These are phyloP conservation scores for Suhomyces bokatorum DNA, from an alignment of 1,139 yeast genomes.

Conservation along the genomic window DNA sequence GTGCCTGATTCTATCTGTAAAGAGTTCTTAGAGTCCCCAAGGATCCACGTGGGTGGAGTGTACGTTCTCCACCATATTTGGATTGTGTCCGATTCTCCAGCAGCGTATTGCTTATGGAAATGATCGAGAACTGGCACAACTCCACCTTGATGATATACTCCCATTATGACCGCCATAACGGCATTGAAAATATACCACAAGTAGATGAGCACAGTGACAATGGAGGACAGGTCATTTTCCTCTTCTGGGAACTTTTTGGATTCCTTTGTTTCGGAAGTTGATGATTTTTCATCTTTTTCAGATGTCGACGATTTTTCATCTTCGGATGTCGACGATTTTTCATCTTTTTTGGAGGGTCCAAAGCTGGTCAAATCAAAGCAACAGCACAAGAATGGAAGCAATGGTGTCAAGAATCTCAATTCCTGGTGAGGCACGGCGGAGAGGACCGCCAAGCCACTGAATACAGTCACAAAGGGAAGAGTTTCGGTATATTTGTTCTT, in stretches of 20 bases:
- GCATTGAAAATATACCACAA: conserved; percentile 70
- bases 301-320: conserved; percentile 6
- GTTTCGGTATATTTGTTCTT: conserved; percentile 39
- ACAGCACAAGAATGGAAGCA: conserved; percentile 68
- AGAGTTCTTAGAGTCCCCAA: conserved; percentile 40
- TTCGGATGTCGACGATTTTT: conserved; percentile 8
- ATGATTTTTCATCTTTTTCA: conserved; percentile 6
- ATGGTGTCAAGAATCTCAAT: conserved; percentile 76
- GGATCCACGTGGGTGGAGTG: conserved; percentile 87
- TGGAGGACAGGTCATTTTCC: conserved; percentile 2
- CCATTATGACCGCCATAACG: conserved; percentile 64
- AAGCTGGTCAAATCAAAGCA: conserved; percentile 50
- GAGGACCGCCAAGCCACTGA: conserved; percentile 61
- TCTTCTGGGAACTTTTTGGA: background rate
- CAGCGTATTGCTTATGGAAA: conserved; percentile 21
- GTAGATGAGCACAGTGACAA: conserved; percentile 28
- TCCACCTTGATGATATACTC: conserved; percentile 88
- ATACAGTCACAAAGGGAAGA: conserved; percentile 57
- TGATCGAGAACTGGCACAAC: conserved; percentile 64
- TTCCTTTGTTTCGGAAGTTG: background rate
- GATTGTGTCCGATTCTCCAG: conserved; percentile 23
- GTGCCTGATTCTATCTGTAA: conserved; percentile 23
- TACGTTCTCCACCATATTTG: conserved; percentile 94
- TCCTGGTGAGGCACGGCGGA: conserved; percentile 91
- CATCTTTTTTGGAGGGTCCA: background rate